phyloP scores from a whole-genome alignment of 495 filamentous ascomycete species.

The Penicillium coffeae region DNA sequence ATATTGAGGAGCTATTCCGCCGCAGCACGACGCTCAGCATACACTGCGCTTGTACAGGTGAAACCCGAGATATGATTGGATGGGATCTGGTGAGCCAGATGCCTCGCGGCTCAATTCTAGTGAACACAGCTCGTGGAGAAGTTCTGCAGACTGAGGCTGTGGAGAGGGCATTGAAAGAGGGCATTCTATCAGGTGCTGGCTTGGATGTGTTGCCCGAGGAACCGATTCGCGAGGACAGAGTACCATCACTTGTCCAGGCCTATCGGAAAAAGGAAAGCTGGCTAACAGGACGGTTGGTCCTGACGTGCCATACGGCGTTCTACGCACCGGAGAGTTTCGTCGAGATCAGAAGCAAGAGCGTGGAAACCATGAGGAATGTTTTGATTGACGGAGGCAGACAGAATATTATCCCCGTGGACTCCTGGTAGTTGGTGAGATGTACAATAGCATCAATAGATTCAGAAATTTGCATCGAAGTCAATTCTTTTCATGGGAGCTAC shows the following conservation, averaged over 20 bases:
- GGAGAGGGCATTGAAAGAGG: not conserved
- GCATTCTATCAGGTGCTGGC: not conserved
- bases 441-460: slow-evolving; percentile 1
- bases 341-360: not conserved
- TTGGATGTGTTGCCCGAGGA: not conserved
- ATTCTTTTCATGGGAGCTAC: not conserved
- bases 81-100: not conserved
- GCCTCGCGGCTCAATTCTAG: not conserved
- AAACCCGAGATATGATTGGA: not conserved
- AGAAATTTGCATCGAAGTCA: not conserved
- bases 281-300: not conserved
- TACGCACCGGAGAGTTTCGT: not conserved
- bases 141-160: not conserved
- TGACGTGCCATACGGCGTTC: not conserved
- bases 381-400: not conserved
- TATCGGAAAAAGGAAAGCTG: not conserved
- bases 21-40: not conserved
- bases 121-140: not conserved
- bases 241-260: not conserved
- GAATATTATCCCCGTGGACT: not conserved
- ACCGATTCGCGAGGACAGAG: not conserved
- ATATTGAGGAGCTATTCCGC: not conserved
- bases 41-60: not conserved
- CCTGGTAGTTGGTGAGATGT: not conserved
- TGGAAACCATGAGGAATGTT: not conserved